Evolutionary conservation across 1,139 yeast genomes (phyloP).

Genomic region (Kluyveromyces sp.): DNA sequence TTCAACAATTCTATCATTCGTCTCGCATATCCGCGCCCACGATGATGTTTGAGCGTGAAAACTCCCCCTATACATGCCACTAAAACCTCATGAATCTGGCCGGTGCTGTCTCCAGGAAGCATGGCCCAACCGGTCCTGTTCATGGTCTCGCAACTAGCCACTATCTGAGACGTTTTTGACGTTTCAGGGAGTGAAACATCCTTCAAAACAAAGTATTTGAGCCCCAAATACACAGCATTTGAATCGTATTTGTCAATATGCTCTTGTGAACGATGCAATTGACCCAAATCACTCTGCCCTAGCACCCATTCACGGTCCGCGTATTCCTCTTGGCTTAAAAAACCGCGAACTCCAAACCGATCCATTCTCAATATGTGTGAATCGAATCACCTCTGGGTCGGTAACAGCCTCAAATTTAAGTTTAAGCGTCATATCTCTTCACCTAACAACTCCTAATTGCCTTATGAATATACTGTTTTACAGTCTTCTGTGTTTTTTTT

Average conservation of each 20-base stretch:
- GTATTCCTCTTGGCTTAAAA: constrained; percentile 41
- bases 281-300: constrained; percentile 34
- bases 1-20: constrained; percentile 41
- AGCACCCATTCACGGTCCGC: constrained; percentile 42
- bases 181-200: constrained; percentile 24
- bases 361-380: constrained; percentile 43
- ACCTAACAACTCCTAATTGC: too few relatives aligned
- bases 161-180: constrained; percentile 30
- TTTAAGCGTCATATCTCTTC: background rate
- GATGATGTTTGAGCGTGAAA: constrained; percentile 46
- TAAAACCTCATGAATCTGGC: constrained; percentile 30
- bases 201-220: constrained; percentile 32
- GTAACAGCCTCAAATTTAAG: constrained; percentile 5
- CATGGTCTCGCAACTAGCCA: constrained; percentile 41
- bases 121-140: constrained; percentile 36
- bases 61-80: constrained; percentile 59
- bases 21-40: constrained; percentile 61
- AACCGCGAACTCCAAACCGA: constrained; percentile 45
- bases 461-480: too few relatives aligned
- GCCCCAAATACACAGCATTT: constrained; percentile 25
- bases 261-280: constrained; percentile 11
- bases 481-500: background rate
- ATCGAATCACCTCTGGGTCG: constrained; percentile 39
- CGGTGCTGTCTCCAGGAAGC: constrained; percentile 13
- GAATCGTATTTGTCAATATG: constrained; percentile 19